Percentiles rank a stretch among this genome's conserved stretches.
phyloP scores from a whole-genome alignment of 306 rosid species.

The Trifolium repens region DNA sequence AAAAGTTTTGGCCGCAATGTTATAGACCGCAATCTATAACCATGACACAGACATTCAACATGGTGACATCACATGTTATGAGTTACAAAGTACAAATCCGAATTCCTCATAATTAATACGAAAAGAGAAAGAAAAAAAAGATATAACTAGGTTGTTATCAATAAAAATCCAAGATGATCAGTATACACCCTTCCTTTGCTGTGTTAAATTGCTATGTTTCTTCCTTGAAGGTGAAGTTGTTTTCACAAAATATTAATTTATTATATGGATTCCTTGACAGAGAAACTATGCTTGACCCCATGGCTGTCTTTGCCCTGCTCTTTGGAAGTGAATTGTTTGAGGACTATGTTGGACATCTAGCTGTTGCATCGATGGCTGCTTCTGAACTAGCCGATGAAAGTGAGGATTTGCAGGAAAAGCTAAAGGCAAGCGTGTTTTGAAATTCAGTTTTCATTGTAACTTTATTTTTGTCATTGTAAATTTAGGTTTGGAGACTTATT shows the following conservation, averaged over 20 bases:
- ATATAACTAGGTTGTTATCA: background rate
- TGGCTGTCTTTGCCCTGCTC: conserved; percentile 81
- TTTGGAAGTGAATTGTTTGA: conserved; percentile 95
- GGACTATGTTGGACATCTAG: conserved; percentile 86
- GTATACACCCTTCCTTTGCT: background rate
- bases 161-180: conserved; percentile 10
- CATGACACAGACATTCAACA: background rate
- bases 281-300: conserved; percentile 92
- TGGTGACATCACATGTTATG: background rate
- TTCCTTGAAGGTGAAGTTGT: conserved; percentile 8
- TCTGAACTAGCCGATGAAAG: conserved; percentile 65
- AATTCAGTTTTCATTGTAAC: conserved; percentile 27
- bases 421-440: conserved; percentile 68
- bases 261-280: conserved; percentile 51
- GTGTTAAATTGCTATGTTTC: background rate
- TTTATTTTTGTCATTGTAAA: background rate
- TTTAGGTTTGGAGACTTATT: conserved; percentile 7
- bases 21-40: background rate
- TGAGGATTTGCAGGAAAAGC: conserved; percentile 72
- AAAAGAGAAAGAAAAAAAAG: background rate
- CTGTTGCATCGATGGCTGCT: conserved; percentile 93
- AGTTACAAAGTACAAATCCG: background rate
- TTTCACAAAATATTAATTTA: background rate
- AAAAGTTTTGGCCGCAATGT: background rate
- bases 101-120: background rate